Base-by-base conservation (phyloP, 495 filamentous ascomycete species). In the Cercophora samala region DNA sequence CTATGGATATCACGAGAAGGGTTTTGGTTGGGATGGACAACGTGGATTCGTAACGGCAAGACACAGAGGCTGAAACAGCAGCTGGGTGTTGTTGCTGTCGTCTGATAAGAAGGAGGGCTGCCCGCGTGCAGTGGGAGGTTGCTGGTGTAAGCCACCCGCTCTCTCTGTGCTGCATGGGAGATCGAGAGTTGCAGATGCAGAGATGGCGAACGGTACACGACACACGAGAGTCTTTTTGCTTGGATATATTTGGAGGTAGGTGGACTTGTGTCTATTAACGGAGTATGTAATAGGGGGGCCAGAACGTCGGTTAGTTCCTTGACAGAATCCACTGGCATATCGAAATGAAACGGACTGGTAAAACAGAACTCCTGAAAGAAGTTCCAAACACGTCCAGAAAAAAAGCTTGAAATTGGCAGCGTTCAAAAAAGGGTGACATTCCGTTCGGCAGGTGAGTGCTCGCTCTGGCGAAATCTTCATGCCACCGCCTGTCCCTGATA, bases 371-470 rank as follows among this genome's bases (percentile, higher is more conserved):
- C 37, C 37, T 46, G 37, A 46, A 46, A 46, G 37, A 46, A 46
- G 37, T 13, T 13, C 37, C 37, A 56, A 56, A 19, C 22, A 56
- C 53, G 18, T 21, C n/a, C 53, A 22, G 4, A 56, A 23, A 56
- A 23, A 56, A 11, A 58, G 26, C 17, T 4, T 22, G 6, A 25
- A 19, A 37, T 67, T 54, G 59, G 60, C 54, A 63, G 29, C 55
- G 18, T 55, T 26, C 54, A 67, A 4, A 26, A 15, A 25, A 53
- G 29, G 37, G 55, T 64, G 55, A 64, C 66, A 61, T 53, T 63
- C 11, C 11, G 17, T 22, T 59, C 17, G 22, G 53, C 29, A 59
- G 53, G 65, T 58, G 54, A 58, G 42, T 52, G 19, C 26, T 51
- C 60, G 25, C 61, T 42, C 60, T 25, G 0, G 56, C 6, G 23